Evolutionary conservation across 495 filamentous ascomycete species (phyloP), one percentile per base, ranked within the genome.

Genomic region (Hypomontagnella submonticulosa): DNA sequence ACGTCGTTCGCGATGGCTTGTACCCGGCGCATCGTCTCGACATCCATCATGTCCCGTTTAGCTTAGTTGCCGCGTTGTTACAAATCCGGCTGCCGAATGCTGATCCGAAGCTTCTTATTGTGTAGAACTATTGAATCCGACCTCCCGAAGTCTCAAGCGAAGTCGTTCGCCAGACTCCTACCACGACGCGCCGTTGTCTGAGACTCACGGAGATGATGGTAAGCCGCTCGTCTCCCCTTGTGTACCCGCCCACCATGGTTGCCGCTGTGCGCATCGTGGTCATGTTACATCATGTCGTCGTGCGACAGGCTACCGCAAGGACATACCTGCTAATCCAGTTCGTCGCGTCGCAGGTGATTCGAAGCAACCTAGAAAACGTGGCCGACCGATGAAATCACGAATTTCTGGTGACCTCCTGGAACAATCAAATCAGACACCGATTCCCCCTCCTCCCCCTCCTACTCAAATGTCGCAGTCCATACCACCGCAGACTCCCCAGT

Each of bases 81-180:
- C 64, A 6, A 27, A 20, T 63, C 47, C 66, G 57, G 55, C 36
- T 37, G 47, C 41, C 49, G 58, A 63, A 67, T 69, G 42, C 71
- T 74, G 49, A 74, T 44, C 57, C 41, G 27, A 40, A 34, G 46
- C 44, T 37, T 66, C 37, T 66, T 16, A 58, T 55, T 64, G 37
- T 44, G 46, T 67, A 83, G 80, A 81, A 66, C 58, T 81, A 37
- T 46, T 73, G 13, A 77, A 73, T 53, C 61, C 74, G 43, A 51
- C 64, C 16, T 67, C 92, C 66, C 89, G 95, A 75, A 92, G 93
- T 63, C 76, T 92, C 73, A 99, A 98, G 82, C 88, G 95, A 78
- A 95, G 91, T 86, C 92, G 92, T 57, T 97, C 95, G 52, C 93
- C 92, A 69, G 91, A 96, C 67, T 82, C 76, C 67, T 88, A 89